phyloP scores from a whole-genome alignment of 2,329 filamentous ascomycete species.

The Clonostachys byssicola region DNA sequence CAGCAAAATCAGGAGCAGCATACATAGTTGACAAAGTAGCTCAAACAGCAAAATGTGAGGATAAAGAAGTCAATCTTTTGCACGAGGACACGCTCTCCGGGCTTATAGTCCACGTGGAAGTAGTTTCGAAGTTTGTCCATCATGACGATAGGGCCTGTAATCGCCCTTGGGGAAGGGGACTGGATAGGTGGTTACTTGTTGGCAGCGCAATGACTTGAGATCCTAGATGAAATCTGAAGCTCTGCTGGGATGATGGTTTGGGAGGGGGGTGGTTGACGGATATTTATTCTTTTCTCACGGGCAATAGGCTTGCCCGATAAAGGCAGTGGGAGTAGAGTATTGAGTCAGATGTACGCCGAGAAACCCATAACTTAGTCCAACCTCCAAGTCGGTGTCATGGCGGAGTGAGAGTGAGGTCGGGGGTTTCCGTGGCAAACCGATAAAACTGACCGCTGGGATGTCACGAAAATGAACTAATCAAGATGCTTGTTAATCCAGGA shows the following conservation, averaged over 20 bases:
- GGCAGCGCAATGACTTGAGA: not conserved
- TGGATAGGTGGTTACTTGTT: too few relatives aligned
- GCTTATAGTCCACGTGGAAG: constrained; percentile 23
- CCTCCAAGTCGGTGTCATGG: not conserved
- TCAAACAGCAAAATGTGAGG: constrained; percentile 58
- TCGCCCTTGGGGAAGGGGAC: too few relatives aligned
- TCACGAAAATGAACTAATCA: too few relatives aligned
- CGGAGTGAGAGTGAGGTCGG: not conserved
- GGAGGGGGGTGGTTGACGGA: not conserved
- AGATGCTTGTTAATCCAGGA: too few relatives aligned
- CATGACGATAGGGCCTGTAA: too few relatives aligned
- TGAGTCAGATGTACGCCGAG: too few relatives aligned
- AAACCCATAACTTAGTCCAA: too few relatives aligned
- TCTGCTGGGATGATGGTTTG: not conserved
- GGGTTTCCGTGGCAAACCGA: not conserved
- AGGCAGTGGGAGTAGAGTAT: too few relatives aligned
- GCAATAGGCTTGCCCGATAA: too few relatives aligned
- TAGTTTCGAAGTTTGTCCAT: constrained; percentile 12
- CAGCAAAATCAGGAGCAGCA: constrained; percentile 10
- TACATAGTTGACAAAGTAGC: constrained; percentile 51
- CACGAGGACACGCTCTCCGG: constrained; percentile 38
- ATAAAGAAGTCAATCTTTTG: constrained; percentile 62
- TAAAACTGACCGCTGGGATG: too few relatives aligned
- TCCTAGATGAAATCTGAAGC: not conserved
- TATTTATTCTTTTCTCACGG: too few relatives aligned